phyloP scores from a whole-genome alignment of 768 basidiomycete genomes.

The Calvatia gigantea region DNA sequence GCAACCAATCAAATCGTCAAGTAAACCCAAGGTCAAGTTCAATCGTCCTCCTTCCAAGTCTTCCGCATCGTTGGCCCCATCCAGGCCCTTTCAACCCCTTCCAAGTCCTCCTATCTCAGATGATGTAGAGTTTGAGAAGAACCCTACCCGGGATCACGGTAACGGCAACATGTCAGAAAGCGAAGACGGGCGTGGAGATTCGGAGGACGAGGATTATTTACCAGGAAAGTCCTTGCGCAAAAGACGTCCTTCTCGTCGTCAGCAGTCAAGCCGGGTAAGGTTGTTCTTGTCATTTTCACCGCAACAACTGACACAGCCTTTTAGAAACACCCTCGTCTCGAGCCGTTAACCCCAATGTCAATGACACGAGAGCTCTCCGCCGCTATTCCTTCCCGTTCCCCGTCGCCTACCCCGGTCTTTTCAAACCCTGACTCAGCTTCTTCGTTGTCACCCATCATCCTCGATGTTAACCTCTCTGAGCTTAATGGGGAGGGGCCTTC shows the following conservation, averaged over 20 bases:
- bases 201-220: background rate
- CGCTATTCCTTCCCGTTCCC: background rate
- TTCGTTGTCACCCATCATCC: background rate
- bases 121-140: background rate
- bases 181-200: background rate
- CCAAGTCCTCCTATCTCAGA: constrained; percentile 5
- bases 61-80: background rate
- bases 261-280: background rate
- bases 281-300: too few species aligned
- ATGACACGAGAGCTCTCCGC: background rate
- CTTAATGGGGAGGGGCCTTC: background rate
- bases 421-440: background rate
- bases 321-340: background rate
- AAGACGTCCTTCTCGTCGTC: background rate
- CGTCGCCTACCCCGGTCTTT: background rate
- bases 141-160: background rate
- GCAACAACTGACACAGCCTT: background rate
- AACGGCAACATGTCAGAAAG: background rate
- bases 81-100: background rate
- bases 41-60: background rate
- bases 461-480: constrained; percentile 3
- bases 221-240: background rate
- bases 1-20: background rate
- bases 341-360: background rate
- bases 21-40: background rate